phyloP scores from a whole-genome alignment of 345 rosid genomes.

The Salix viminalis region DNA sequence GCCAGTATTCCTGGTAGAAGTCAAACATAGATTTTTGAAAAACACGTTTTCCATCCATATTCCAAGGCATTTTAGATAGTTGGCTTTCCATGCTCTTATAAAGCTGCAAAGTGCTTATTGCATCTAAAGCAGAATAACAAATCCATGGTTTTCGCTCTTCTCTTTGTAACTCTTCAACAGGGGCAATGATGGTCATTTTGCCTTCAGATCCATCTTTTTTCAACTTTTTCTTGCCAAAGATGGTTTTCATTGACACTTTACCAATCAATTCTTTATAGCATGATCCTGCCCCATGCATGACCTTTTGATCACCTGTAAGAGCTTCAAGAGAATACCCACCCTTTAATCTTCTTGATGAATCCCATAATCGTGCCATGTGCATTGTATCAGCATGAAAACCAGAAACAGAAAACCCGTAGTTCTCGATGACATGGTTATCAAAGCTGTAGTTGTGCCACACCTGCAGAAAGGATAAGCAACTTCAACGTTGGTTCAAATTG shows the following conservation, averaged over 20 bases:
- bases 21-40: constrained; percentile 56
- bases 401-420: constrained; percentile 64
- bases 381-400: constrained; percentile 97
- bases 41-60: constrained; percentile 42
- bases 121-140: constrained; percentile 87
- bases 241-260: constrained; percentile 83
- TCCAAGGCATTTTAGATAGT: constrained; percentile 53
- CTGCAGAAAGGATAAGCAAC: constrained; percentile 34
- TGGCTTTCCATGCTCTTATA: constrained; percentile 62
- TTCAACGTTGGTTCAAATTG: constrained; percentile 4
- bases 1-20: constrained; percentile 73
- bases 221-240: constrained; percentile 72
- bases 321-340: constrained; percentile 99
- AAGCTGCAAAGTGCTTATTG: constrained; percentile 81
- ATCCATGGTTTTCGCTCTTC: constrained; percentile 74
- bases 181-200: constrained; percentile 54
- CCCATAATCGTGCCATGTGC: constrained; percentile 98
- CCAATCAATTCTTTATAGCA: constrained; percentile 59
- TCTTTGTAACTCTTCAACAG: constrained; percentile 84
- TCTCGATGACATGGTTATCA: constrained; percentile 77
- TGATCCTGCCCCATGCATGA: constrained; percentile 43
- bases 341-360: constrained; percentile 66
- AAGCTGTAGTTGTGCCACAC: constrained; percentile 99
- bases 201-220: constrained; percentile 94
- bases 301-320: constrained; percentile 61